Base-by-base conservation (phyloP, 805 yeast species). In the Brettanomyces sp. region DNA sequence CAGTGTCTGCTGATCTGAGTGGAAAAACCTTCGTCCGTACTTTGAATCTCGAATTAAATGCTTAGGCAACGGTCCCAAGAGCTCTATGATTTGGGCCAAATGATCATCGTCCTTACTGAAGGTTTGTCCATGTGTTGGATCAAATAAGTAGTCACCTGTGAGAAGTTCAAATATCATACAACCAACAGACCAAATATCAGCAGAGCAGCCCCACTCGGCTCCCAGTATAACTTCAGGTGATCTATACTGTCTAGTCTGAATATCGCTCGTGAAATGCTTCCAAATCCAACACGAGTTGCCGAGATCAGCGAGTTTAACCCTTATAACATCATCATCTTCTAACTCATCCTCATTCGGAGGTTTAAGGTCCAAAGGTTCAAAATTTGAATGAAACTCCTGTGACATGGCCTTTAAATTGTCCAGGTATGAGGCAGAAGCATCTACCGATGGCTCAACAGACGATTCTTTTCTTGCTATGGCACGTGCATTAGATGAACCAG, bases 161-260 rank as follows among this genome's bases (percentile, higher is more conserved):
- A 91, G 64, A 23, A 93, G 71, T 67, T 93, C 99, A 65, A 93
- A 93, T 1, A 85, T 71, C 56, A 93, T 66, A 66, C 98, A 90
- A 0, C 95, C 97, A 56, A 85, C 71, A n/a, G 96, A 85, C 99
- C 99, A 93, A 42, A 91, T 75, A 65, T 93, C 99, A 1, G 95
- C 82, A 45, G 91, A 80, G 44, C 95, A 89, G 1, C 99, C 99
- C 99, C 99, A 93, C 32, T 77, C 72, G 8, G 85, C 76, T 0
- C 95, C 93, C 18, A 85, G 56, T 13, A 85, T 64, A 4, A 84
- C 85, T 58, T 91, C 99, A 1, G 98, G 98, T 0, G 96, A 78
- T 40, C 99, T 72, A 63, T 89, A 89, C 62, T 89, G 96, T 41
- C 97, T 73, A 1, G 97, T 89, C 64, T 89, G 96, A 50, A 89